Base-by-base conservation (phyloP, 305 asterid genomes). In the Stenogyne calaminthoides region DNA sequence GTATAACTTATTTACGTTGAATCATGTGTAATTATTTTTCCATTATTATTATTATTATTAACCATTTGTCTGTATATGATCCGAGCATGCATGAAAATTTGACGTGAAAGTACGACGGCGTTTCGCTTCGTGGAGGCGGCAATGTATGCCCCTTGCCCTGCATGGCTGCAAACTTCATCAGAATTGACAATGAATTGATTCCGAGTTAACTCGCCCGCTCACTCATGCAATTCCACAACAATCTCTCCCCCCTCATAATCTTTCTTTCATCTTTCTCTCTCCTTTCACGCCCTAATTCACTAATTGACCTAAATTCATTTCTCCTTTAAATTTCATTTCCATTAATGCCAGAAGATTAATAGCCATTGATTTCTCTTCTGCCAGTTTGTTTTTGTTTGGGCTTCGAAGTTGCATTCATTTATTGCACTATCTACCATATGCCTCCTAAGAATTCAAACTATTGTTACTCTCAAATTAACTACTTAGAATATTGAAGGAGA, bases 151-250 rank as follows among this genome's bases (percentile, higher is more conserved):
- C 44, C 20, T 49, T 25, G 29, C n/a, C n/a, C n/a, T n/a, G n/a
- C 60, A 54, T 52, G 58, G 58, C 11, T 51, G 59, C 25, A 29
- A 67, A 27, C 58, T 56, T 34, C 29, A 47, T 67, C 18, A 22
- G 34, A 46, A 27, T 47, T 6, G 44, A 25, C 29, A 49, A 36
- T 34, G 46, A 63, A 52, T 37, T 49, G 25, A 49, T 19, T 51
- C 67, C 72, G 71, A 62, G 73, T 68, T 44, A 47, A 72, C 72
- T 67, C 75, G 29, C 70, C 67, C 57, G 40, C 70, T 78, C 66
- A 18, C 40, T 56, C 39, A 27, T 70, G n/a, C 22, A 4, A 55
- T 51, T 64, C 80, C 76, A 34, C 74, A 56, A 19, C 9, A 72
- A 39, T 39, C 40, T 49, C 67, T 49, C 49, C n/a, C n/a, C 70